A percentile compares a stretch with the other conserved stretches of the same genome.
These are phyloP conservation scores for Aspergillus fumigatus DNA, from an alignment of 2,329 filamentous ascomycete species.

Conservation along the genomic window DNA sequence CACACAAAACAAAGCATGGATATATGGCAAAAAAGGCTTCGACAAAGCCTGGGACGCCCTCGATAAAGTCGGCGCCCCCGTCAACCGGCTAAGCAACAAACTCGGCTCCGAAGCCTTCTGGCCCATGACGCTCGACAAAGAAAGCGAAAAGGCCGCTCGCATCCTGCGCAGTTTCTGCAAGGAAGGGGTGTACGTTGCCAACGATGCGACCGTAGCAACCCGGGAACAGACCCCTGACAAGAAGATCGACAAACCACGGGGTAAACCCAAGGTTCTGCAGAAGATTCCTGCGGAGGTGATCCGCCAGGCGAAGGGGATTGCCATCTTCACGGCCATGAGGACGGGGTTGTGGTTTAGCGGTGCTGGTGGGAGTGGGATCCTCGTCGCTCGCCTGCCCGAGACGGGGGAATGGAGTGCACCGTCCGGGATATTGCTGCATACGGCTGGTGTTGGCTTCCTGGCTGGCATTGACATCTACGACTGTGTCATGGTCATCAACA, in stretches of 20 bases:
- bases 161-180: conserved; percentile 87
- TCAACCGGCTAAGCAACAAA: conserved; percentile 77
- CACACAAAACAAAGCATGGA: conserved; percentile 33
- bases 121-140: conserved; percentile 78
- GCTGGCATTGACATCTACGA: conserved; percentile 92
- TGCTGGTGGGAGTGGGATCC: conserved; percentile 82
- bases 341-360: conserved; percentile 87
- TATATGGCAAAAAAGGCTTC: conserved; percentile 58
- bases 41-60: conserved; percentile 65
- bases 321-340: conserved; percentile 92
- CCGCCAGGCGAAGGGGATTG: conserved; percentile 80
- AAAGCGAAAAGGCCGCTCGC: conserved; percentile 84
- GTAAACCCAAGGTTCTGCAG: conserved; percentile 62
- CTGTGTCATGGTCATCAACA: conserved; percentile 91
- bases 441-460: conserved; percentile 78
- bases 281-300: conserved; percentile 84
- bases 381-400: conserved; percentile 71
- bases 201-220: conserved; percentile 19
- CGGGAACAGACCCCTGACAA: conserved; percentile 23
- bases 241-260: conserved; percentile 49
- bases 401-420: conserved; percentile 89
- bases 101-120: conserved; percentile 77
- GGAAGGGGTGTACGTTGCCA: conserved; percentile 62
- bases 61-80: conserved; percentile 66
- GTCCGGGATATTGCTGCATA: conserved; percentile 84